Base-by-base conservation (phyloP, 495 filamentous ascomycete genomes). In the Stereocaulon alpinum region DNA sequence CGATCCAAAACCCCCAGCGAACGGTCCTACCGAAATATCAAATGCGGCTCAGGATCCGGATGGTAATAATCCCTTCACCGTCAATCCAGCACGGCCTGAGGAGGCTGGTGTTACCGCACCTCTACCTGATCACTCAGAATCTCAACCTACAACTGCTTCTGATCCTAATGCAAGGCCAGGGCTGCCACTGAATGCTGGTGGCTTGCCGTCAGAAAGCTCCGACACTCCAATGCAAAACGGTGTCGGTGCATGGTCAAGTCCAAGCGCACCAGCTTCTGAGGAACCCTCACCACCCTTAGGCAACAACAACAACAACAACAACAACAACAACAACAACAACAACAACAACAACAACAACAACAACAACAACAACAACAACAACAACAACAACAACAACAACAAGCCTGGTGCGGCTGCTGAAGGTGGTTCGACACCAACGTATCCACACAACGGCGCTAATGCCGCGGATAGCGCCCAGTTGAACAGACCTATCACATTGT, bases 401-500 rank as follows among this genome's bases (percentile, higher is more conserved):
- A 54, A 20, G 20, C 11, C 20, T 54, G 11, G 32, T 24, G 51
- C 0, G 34, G 30, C 51, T 41, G 18, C 51, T 40, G 51, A 40
- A 40, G 32, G 9, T 6, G 12, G 24, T 2, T 22, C 32, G 24
- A 54, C 51, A n/a, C 51, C n/a, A 40, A 18, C 3, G 7, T 30
- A 54, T 17, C 20, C 51, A 37, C 17, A 54, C 32, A 37, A 54
- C 6, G 51, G 40, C 9, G 14, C 27, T 40, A 22, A 11, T 24
- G 37, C 29, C 22, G 50, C 20, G 30, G 40, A 15, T 15, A 17
- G 40, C 40, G 30, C 40, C 20, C 51, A 30, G 2, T 18, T 32
- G 0, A 48, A 44, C 22, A 45, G 18, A 14, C 42, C 55, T 15
- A 57, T 57, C 42, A 57, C 55, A 6, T 45, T 57, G 14, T 30